Evolutionary conservation across 2,329 filamentous ascomycete species (phyloP), one percentile per base, ranked within the genome.

Genomic region (Ceratocystis harringtonii): DNA sequence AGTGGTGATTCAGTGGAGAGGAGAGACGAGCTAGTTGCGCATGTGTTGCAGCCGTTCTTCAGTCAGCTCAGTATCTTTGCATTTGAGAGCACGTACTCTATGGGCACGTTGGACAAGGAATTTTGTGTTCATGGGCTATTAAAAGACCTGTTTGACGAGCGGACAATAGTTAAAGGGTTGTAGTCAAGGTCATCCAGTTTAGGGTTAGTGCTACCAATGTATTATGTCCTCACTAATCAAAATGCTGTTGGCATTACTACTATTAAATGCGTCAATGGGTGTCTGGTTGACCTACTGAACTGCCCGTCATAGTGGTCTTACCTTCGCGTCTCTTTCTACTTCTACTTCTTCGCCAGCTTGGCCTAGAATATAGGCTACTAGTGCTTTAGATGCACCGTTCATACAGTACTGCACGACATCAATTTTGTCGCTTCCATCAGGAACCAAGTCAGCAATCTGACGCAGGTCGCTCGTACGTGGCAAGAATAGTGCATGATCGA

Each of bases 11-110:
- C 83, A 1, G 73, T 74, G 45, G 86, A 88, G 68, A 78, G 81
- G 68, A 83, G 79, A 70, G 84, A 86, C 64, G 84, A 87, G 74
- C 76, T 97, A 66, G 83, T 94, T 4, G 84, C 85, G 67, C 87
- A 87, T 72, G 82, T 96, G 12, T 76, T 97, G 68, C 81, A 89
- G 70, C 92, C 92, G 0, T 97, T 96, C 76, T 90, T 97, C 72
- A 88, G 87, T 15, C 89, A 95, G 73, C 77, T 99, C 69, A 96
- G 92, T 73, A 96, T 99, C 71, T 89, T 87, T 73, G 87, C 89
- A 0, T 99, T 96, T 75, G 94, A 99, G 77, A 88, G 87, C 68
- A 92, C 88, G 65, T 99, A 99, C 74, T 85, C 87, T 17, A 92
- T 96, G 85, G 86, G 84, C 44, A 74, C 75, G 52, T 76, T 88